These are phyloP conservation scores for Aspergillus terreus DNA, from an alignment of 2,329 filamentous ascomycete genomes.

Conservation along the genomic window DNA sequence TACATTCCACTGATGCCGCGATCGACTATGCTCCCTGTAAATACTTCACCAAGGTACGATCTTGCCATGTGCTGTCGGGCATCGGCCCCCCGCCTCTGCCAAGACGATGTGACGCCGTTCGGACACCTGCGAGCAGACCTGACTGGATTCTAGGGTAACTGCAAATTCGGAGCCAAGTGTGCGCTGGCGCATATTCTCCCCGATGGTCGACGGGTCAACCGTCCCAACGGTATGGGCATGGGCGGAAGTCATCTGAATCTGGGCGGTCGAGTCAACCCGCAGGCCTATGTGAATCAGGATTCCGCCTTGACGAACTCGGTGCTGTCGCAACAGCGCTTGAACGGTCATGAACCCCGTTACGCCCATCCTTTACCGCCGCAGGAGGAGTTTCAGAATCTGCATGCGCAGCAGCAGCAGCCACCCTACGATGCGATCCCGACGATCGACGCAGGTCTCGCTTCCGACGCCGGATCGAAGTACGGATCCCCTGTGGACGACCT, in stretches of 20 bases:
- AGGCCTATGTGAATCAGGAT: slow-evolving; percentile 60
- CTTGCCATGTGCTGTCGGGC: neutral
- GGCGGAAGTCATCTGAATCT: slow-evolving; percentile 60
- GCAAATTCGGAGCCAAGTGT: slow-evolving; percentile 98
- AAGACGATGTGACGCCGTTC: neutral
- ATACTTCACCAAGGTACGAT: slow-evolving; percentile 89
- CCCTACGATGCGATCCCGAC: slow-evolving; percentile 51
- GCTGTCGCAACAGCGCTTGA: slow-evolving; percentile 59
- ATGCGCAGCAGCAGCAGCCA: slow-evolving; percentile 23
- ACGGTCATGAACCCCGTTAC: slow-evolving; percentile 44
- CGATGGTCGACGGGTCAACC: slow-evolving; percentile 86
- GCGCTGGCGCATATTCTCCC: slow-evolving; percentile 93
- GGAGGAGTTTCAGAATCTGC: slow-evolving; percentile 42
- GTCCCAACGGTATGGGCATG: slow-evolving; percentile 52
- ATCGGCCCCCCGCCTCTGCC: neutral
- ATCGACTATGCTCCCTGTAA: slow-evolving; percentile 89
- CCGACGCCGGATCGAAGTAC: slow-evolving; percentile 62
- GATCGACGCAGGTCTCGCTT: slow-evolving; percentile 58
- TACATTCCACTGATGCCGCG: slow-evolving; percentile 82
- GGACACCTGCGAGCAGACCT: slow-evolving; percentile 18
- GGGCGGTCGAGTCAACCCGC: slow-evolving; percentile 64
- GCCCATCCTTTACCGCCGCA: slow-evolving; percentile 39
- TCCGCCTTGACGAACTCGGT: slow-evolving; percentile 73
- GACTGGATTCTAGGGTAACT: slow-evolving; percentile 69
- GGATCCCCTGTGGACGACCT: slow-evolving; percentile 79